Conservation (phyloP, 2,329 filamentous ascomycete species). For the Cercospora zeina region DNA sequence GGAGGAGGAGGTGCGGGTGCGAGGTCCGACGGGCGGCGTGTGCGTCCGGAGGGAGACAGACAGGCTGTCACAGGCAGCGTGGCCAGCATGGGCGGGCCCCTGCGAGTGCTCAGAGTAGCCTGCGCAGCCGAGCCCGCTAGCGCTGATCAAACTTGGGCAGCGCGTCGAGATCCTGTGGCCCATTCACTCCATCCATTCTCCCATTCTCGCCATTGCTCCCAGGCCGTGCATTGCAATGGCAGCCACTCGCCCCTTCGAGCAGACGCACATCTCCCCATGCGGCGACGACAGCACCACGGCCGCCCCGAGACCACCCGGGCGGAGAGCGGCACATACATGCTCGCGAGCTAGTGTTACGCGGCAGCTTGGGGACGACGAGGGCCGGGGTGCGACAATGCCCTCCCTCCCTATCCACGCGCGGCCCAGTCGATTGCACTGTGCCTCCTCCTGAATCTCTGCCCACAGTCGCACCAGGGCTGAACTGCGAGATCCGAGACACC, state of each 20-base stretch:
- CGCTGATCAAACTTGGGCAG: conserved; percentile 22
- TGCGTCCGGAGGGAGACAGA: neutral
- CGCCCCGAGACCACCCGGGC: neutral
- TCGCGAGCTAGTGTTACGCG: conserved; percentile 15
- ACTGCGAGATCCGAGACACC: conserved; percentile 12
- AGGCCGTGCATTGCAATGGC: neutral
- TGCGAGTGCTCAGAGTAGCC: conserved; percentile 4
- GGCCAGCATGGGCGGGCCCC: conserved; percentile 13
- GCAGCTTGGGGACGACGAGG: conserved; percentile 18
- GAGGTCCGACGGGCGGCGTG: neutral
- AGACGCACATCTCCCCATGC: neutral
- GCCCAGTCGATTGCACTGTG: conserved; percentile 2
- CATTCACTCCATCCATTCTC: neutral
- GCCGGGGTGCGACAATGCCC: neutral
- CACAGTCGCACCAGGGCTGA: conserved; percentile 2
- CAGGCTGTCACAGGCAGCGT: conserved; percentile 9
- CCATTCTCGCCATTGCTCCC: neutral
- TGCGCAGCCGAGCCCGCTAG: conserved; percentile 22
- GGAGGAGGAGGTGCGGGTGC: neutral
- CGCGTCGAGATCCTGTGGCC: conserved; percentile 17
- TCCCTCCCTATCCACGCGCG: neutral
- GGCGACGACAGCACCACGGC: neutral
- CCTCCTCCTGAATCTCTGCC: neutral
- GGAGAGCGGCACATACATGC: conserved; percentile 7
- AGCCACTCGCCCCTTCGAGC: too few relatives aligned